Evolutionary conservation across 2,329 filamentous ascomycete species (phyloP).

Genomic region (Emmonsiellopsis sp.): DNA sequence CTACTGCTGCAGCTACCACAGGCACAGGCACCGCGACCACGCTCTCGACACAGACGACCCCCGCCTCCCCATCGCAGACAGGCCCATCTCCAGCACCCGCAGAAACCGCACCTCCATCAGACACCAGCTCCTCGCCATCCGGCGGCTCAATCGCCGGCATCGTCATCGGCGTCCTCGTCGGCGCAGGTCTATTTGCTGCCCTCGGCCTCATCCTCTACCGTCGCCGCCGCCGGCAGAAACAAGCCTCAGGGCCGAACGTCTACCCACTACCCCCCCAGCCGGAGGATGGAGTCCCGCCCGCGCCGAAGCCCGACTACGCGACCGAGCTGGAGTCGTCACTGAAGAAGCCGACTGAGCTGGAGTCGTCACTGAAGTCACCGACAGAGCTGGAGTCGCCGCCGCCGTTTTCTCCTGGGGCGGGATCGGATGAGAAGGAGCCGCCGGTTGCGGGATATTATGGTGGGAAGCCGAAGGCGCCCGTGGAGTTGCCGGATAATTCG

Average conservation of each 20-base stretch:
- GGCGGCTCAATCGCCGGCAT: conserved; percentile 1
- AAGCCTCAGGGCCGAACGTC: not conserved
- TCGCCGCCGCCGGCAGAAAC: not conserved
- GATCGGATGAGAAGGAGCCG: not conserved
- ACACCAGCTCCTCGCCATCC: not conserved
- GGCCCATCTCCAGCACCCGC: not conserved
- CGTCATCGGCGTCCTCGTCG: not conserved
- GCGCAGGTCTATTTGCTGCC: not conserved
- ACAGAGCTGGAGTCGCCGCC: not conserved
- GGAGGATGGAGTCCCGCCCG: not conserved
- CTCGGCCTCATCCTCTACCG: not conserved
- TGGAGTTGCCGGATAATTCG: conserved; percentile 1
- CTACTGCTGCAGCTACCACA: not conserved
- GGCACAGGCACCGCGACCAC: not conserved
- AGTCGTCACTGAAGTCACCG: not conserved
- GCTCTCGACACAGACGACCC: not conserved
- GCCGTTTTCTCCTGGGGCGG: not conserved
- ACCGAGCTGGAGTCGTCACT: not conserved
- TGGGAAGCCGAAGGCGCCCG: not conserved
- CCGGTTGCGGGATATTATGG: not conserved
- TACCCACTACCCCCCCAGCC: not conserved
- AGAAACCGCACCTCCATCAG: not conserved
- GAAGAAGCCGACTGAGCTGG: not conserved
- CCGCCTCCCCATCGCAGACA: not conserved
- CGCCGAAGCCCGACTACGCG: not conserved